Conservation (phyloP, 2,329 filamentous ascomycete genomes). For the Coniochaeta hoffmannii region DNA sequence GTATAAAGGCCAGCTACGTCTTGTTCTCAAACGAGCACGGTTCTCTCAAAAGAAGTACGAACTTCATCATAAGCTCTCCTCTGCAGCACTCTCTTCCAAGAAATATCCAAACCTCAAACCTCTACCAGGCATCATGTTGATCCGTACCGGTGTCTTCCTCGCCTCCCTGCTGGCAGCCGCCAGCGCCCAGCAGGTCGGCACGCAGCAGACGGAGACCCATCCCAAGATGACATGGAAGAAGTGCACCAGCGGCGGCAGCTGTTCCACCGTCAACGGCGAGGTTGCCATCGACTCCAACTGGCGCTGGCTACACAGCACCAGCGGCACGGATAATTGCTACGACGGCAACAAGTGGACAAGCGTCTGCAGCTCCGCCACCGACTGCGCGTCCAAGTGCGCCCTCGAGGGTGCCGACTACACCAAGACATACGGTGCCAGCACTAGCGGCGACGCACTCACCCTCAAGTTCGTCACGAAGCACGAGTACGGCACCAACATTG, state of each 20-base stretch:
- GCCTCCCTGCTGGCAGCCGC: slow-evolving; percentile 34
- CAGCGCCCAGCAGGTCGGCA: slow-evolving; percentile 40
- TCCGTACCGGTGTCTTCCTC: no score
- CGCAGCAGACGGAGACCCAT: slow-evolving; percentile 36
- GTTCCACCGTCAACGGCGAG: slow-evolving; percentile 37
- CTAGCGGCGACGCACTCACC: slow-evolving; percentile 37
- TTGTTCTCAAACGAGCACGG: no score
- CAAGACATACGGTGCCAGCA: slow-evolving; percentile 44
- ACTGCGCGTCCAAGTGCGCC: slow-evolving; percentile 48
- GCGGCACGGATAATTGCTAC: slow-evolving; percentile 42
- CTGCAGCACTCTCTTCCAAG: no score
- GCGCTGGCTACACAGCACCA: slow-evolving; percentile 46
- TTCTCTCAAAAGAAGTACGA: no score
- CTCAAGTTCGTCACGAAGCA: slow-evolving; percentile 38
- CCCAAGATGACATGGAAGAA: slow-evolving; percentile 44
- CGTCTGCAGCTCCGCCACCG: slow-evolving; percentile 37
- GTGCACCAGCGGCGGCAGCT: slow-evolving; percentile 37
- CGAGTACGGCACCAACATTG: slow-evolving; percentile 28
- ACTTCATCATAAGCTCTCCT: no score
- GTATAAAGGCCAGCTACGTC: no score
- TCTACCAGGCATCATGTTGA: no score
- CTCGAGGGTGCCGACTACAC: slow-evolving; percentile 49
- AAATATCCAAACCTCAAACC: no score
- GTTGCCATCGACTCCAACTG: slow-evolving; percentile 50
- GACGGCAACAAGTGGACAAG: slow-evolving; percentile 37